Evolutionary conservation across 345 rosid genomes (phyloP).

Genomic region (Eucalyptus dawsonii): DNA sequence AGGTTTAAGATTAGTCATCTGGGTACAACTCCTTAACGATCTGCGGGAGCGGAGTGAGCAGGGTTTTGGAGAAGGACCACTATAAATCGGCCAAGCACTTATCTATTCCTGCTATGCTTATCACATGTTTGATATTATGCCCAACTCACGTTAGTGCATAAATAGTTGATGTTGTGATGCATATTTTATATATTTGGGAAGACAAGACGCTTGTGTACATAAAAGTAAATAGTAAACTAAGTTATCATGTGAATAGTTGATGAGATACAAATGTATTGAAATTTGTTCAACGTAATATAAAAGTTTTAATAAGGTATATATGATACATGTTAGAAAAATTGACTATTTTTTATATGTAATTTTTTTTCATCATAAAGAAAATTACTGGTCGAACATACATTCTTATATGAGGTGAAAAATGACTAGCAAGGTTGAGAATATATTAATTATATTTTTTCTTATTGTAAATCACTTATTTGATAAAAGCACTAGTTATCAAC

Average conservation of each 20-base stretch:
- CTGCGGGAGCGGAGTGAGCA: neutral
- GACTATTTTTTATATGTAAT: neutral
- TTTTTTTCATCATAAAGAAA: neutral
- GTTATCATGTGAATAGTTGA: neutral
- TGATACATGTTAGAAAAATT: neutral
- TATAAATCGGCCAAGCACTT: neutral
- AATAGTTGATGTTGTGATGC: neutral
- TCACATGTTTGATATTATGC: neutral
- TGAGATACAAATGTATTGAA: neutral
- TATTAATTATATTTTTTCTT: neutral
- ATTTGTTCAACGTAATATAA: neutral
- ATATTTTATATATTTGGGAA: neutral
- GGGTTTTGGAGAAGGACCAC: neutral
- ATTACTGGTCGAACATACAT: neutral
- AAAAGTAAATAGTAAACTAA: neutral
- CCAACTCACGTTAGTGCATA: neutral
- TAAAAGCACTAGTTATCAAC: neutral
- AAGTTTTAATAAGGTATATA: neutral
- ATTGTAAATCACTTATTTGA: neutral
- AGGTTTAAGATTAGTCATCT: neutral
- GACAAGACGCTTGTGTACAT: neutral
- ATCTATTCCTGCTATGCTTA: neutral
- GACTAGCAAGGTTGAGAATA: neutral
- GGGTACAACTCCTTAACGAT: neutral
- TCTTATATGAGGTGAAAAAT: neutral